Conservation (phyloP, 306 rosid species). For the Adenanthera pavonina region DNA sequence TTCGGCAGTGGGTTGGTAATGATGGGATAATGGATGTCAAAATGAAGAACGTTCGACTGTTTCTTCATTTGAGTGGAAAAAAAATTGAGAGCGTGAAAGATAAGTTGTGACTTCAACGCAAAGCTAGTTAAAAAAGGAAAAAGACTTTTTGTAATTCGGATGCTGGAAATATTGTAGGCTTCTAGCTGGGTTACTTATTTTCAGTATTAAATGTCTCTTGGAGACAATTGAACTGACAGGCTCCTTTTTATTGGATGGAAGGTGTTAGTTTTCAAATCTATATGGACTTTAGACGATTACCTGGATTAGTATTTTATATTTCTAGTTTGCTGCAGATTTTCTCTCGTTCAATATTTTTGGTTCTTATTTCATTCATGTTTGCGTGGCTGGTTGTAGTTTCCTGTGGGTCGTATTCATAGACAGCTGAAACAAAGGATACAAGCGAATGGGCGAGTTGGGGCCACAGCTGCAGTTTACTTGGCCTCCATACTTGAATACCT, state of each 20-base stretch:
- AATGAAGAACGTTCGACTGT: background rate
- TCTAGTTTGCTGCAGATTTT: background rate
- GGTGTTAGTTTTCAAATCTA: background rate
- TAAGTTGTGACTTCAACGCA: background rate
- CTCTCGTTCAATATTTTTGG: background rate
- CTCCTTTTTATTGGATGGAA: background rate
- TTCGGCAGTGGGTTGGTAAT: background rate
- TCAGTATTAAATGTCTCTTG: background rate
- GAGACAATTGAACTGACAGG: background rate
- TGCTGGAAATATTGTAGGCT: background rate
- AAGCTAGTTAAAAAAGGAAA: background rate
- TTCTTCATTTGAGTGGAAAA: background rate
- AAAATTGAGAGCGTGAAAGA: background rate
- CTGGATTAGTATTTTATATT: background rate
- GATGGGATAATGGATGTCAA: background rate
- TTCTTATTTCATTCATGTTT: background rate
- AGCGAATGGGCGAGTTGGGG: slow-evolving; percentile 87
- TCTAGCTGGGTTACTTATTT: background rate
- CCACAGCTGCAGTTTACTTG: slow-evolving; percentile 87
- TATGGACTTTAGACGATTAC: too few species aligned
- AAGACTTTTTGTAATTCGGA: background rate
- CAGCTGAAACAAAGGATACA: slow-evolving; percentile 70
- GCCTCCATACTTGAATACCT: slow-evolving; percentile 87
- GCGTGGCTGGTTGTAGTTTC: slow-evolving; percentile 57
- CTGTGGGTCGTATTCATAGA: slow-evolving; percentile 86